Conservation (phyloP, 257 asterid species). For the Solanum pinnatisectum region DNA sequence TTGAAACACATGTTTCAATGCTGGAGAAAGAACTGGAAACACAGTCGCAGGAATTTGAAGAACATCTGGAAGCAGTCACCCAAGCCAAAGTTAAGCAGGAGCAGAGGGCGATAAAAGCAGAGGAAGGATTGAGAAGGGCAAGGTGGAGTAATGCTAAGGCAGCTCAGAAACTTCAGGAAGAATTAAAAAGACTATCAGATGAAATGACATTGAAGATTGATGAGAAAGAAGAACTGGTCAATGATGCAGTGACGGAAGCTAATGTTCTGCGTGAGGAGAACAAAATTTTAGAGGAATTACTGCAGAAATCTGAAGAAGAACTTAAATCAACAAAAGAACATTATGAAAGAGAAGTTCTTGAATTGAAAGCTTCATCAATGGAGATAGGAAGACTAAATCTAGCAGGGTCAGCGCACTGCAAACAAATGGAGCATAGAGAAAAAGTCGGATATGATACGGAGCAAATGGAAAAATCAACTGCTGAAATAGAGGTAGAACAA, state of each 20-base stretch:
- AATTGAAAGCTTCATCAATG: neutral
- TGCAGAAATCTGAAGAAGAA: constrained; percentile 46
- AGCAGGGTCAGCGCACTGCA: neutral
- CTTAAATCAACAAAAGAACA: constrained; percentile 28
- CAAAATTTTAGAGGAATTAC: constrained; percentile 46
- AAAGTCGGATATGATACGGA: neutral
- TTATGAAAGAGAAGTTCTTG: constrained; percentile 26
- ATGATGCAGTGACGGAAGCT: constrained; percentile 45
- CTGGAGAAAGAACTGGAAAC: constrained; percentile 61
- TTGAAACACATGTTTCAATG: constrained; percentile 41
- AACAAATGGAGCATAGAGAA: neutral
- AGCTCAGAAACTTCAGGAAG: constrained; percentile 57
- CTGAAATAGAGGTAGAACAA: constrained; percentile 18
- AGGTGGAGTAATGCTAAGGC: constrained; percentile 39
- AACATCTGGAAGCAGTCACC: constrained; percentile 39
- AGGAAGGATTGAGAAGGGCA: constrained; percentile 60
- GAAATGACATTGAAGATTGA: constrained; percentile 54
- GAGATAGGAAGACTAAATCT: constrained; percentile 7
- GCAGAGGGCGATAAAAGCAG: constrained; percentile 69
- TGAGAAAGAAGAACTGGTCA: constrained; percentile 53
- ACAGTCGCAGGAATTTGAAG: constrained; percentile 46
- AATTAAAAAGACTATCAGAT: constrained; percentile 47
- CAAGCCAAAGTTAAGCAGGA: constrained; percentile 54
- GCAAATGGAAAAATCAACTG: constrained; percentile 10
- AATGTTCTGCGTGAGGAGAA: constrained; percentile 44